These are phyloP conservation scores for Canna indica DNA, from an alignment of 176 grass and related monocot species.

Conservation along the genomic window DNA sequence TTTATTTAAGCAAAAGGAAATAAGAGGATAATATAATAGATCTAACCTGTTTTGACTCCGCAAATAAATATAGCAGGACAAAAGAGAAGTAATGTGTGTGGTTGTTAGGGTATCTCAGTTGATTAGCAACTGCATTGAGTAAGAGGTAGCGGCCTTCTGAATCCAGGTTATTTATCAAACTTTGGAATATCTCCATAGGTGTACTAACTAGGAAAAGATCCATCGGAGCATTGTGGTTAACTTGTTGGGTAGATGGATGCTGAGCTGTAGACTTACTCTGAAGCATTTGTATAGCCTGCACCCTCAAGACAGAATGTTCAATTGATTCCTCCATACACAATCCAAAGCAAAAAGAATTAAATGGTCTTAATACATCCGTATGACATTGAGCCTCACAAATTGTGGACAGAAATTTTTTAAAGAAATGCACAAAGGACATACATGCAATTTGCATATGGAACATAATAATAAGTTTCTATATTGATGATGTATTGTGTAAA, in stretches of 20 bases:
- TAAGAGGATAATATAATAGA: constrained; percentile 2
- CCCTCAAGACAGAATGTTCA: neutral
- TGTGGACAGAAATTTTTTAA: neutral
- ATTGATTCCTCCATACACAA: neutral
- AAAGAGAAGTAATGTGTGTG: constrained; percentile 96
- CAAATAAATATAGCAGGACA: constrained; percentile 85
- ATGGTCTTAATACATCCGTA: neutral
- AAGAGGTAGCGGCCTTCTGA: constrained; percentile 77
- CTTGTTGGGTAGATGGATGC: constrained; percentile 50
- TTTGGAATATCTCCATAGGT: constrained; percentile 74
- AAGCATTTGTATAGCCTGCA: constrained; percentile 75
- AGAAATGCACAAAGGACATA: neutral
- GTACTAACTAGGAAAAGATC: constrained; percentile 77
- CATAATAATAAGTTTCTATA: neutral
- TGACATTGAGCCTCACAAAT: neutral
- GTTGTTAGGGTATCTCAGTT: constrained; percentile 86
- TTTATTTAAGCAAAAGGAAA: neutral
- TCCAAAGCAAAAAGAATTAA: neutral
- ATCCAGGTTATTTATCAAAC: constrained; percentile 75
- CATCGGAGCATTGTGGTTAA: constrained; percentile 42
- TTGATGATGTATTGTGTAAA: neutral
- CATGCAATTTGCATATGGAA: neutral
- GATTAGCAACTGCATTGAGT: constrained; percentile 86
- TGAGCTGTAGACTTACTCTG: constrained; percentile 52
- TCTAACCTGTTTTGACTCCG: constrained; percentile 63